Conservation (phyloP, 1,284 basidiomycete species). For the Malassezia sympodialis region DNA sequence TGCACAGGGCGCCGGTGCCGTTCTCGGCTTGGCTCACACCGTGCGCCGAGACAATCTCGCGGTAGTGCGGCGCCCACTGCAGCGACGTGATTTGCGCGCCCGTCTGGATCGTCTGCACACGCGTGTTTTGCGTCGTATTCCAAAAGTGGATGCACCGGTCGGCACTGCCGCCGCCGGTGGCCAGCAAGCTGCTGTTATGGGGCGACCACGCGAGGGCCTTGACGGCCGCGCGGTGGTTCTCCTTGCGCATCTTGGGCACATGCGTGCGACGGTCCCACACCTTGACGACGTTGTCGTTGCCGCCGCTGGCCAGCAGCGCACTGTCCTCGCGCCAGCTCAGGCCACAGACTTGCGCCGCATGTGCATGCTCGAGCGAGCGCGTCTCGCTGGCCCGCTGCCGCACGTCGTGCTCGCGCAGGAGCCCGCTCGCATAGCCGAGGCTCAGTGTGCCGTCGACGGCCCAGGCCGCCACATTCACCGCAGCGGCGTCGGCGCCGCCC, state of each 20-base stretch:
- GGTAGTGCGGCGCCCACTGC: conserved; percentile 75
- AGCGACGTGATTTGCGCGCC: conserved; percentile 79
- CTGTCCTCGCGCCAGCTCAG: conserved; percentile 49
- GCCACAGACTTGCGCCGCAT: conserved; percentile 39
- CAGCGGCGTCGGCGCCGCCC: conserved; percentile 36
- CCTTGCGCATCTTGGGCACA: conserved; percentile 86
- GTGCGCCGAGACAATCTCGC: conserved; percentile 85
- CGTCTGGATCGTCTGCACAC: conserved; percentile 38
- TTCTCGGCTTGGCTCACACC: conserved; percentile 52
- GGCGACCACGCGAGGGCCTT: conserved; percentile 87
- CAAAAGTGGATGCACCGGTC: conserved; percentile 90
- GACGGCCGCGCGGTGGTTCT: conserved; percentile 50
- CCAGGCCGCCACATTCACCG: conserved; percentile 37
- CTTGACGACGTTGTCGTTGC: conserved; percentile 91
- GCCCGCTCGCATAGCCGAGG: conserved; percentile 37
- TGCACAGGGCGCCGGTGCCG: conserved; percentile 31
- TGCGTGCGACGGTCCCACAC: conserved; percentile 77
- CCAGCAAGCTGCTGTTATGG: conserved; percentile 84
- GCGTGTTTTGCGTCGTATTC: conserved; percentile 50
- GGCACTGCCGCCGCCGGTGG: conserved; percentile 85
- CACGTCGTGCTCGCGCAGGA: conserved; percentile 44
- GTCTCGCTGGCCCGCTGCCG: conserved; percentile 35
- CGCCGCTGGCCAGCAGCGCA: conserved; percentile 78
- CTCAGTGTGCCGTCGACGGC: conserved; percentile 41
- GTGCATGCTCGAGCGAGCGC: conserved; percentile 37